These are phyloP conservation scores for Sphaerobolus stellatus DNA, from an alignment of 1,284 basidiomycete species.

Conservation along the genomic window DNA sequence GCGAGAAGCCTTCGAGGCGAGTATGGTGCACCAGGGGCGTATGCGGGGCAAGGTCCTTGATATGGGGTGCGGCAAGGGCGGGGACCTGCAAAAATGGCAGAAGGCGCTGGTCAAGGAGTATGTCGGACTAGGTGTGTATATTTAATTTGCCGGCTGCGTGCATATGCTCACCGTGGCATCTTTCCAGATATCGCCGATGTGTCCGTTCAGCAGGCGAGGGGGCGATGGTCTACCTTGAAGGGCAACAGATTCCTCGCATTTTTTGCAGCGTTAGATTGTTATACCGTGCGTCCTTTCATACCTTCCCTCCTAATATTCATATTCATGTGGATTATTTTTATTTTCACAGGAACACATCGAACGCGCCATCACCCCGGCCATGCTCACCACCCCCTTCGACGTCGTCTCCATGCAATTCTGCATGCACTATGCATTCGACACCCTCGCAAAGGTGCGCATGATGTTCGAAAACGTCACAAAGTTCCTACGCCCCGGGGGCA, in stretches of 20 bases:
- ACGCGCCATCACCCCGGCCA: constrained; percentile 62
- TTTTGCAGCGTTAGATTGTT: constrained; percentile 91
- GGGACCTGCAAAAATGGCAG: constrained; percentile 94
- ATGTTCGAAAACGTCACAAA: constrained; percentile 92
- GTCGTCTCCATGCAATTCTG: constrained; percentile 99
- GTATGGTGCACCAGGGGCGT: constrained; percentile 42
- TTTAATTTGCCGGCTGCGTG: neutral
- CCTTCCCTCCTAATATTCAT: neutral
- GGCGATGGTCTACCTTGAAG: constrained; percentile 57
- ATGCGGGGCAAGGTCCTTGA: constrained; percentile 76
- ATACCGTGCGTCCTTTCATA: constrained; percentile 43
- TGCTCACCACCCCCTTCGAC: constrained; percentile 70
- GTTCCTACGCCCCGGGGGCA: constrained; percentile 80
- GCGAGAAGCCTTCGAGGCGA: constrained; percentile 4
- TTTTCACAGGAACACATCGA: constrained; percentile 57
- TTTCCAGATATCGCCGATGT: constrained; percentile 85
- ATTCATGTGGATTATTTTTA: neutral
- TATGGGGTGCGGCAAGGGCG: constrained; percentile 97
- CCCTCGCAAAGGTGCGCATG: constrained; percentile 76
- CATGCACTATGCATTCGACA: constrained; percentile 99
- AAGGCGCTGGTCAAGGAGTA: constrained; percentile 83
- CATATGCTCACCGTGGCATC: neutral
- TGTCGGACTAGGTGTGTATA: constrained; percentile 74
- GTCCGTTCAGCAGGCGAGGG: constrained; percentile 87
- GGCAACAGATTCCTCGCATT: constrained; percentile 65